A percentile compares a stretch with the other conserved stretches of the same genome.
These are phyloP conservation scores for Fraxinus americana DNA, from an alignment of 257 asterid genomes.

Conservation along the genomic window DNA sequence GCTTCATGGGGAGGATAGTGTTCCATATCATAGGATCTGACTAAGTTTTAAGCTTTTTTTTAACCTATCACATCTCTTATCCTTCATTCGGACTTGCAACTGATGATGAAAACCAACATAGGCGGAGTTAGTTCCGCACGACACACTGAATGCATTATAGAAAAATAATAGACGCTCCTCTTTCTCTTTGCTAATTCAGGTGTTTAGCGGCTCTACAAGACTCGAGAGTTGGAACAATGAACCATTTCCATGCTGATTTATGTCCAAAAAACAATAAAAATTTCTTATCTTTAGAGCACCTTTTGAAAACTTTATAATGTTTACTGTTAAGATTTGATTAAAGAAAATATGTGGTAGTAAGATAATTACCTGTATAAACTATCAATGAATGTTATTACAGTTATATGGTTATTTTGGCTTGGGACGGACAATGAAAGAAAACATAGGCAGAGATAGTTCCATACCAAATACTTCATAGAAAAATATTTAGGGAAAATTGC, in stretches of 20 bases:
- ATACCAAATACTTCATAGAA: neutral
- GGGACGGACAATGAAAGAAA: neutral
- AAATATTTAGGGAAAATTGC: too few species aligned
- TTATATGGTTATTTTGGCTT: neutral
- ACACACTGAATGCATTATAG: neutral
- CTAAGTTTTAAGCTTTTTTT: neutral
- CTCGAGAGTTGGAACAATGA: neutral
- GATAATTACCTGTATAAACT: neutral
- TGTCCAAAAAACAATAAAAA: neutral
- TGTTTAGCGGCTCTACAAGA: neutral
- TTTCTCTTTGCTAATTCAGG: neutral
- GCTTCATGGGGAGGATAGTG: neutral
- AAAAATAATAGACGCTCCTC: neutral
- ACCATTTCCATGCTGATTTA: neutral
- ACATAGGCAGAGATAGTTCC: neutral
- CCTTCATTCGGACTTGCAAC: neutral
- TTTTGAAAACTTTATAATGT: too few species aligned
- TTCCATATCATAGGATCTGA: neutral
- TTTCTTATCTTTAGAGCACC: neutral
- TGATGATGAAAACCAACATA: neutral
- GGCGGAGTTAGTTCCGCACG: too few species aligned
- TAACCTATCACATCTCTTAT: neutral
- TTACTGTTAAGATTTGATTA: neutral
- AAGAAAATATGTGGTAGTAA: neutral
- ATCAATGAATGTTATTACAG: neutral